Percentiles rank a stretch among this genome's conserved stretches.
Evolutionary conservation across 768 basidiomycete genomes (phyloP).

Genomic region (Lentinula raphanica): DNA sequence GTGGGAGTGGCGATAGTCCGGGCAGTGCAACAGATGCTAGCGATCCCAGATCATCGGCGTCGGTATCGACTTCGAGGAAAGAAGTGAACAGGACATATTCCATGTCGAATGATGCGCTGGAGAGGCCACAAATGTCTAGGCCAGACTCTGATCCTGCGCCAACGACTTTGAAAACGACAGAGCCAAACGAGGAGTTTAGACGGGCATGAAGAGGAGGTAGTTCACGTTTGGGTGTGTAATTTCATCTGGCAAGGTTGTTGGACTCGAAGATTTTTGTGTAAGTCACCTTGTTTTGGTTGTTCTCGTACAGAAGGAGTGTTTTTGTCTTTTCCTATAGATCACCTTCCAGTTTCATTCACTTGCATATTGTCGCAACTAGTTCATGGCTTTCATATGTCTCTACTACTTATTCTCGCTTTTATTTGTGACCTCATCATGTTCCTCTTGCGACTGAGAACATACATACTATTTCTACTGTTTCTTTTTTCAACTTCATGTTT

Average conservation of each 20-base stretch:
- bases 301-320: not conserved
- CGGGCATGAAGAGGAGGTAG: not conserved
- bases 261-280: not conserved
- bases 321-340: not conserved
- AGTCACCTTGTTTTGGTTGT: not conserved
- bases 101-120: slow-evolving; percentile 11
- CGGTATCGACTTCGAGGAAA: not conserved
- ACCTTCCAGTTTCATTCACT: not conserved
- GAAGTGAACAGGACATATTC: slow-evolving; percentile 16
- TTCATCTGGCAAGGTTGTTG: not conserved
- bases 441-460: not conserved
- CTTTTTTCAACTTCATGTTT: not conserved
- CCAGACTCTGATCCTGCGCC: slow-evolving; percentile 9
- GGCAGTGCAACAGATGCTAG: not conserved
- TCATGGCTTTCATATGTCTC: not conserved
- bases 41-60: not conserved
- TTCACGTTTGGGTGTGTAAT: too few relatives aligned
- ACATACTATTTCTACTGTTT: not conserved
- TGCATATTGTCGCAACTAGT: not conserved
- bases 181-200: not conserved
- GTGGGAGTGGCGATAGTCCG: not conserved
- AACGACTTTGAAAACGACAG: not conserved
- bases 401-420: not conserved
- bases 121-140: slow-evolving; percentile 9
- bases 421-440: too few relatives aligned